Evolutionary conservation across 345 rosid species (phyloP).

Genomic region (Lagerstroemia speciosa): DNA sequence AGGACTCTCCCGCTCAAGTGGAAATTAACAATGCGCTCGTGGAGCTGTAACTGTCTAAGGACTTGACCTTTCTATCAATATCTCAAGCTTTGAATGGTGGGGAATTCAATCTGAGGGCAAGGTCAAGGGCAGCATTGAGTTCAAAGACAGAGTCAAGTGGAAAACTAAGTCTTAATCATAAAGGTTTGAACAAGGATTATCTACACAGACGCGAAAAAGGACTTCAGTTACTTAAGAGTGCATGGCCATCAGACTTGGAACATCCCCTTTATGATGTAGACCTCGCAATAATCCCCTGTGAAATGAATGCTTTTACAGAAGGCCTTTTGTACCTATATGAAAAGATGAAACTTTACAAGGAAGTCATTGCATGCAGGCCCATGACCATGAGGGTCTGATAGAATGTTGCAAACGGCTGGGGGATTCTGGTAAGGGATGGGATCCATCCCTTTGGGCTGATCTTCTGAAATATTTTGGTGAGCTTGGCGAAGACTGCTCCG

Average conservation of each 20-base stretch:
- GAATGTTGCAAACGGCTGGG: conserved; percentile 95
- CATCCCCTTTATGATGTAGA: conserved; percentile 93
- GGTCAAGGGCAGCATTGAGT: conserved; percentile 24
- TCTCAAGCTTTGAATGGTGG: conserved; percentile 39
- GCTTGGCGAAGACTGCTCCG: conserved; percentile 95
- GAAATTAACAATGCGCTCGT: conserved; percentile 90
- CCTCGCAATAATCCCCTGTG: conserved; percentile 93
- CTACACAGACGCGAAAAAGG: conserved; percentile 68
- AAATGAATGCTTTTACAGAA: conserved; percentile 81
- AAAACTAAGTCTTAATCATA: conserved; percentile 26
- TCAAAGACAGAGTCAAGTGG: conserved; percentile 34
- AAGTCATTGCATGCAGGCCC: conserved; percentile 94
- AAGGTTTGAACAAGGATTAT: conserved; percentile 28
- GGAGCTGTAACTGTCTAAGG: conserved; percentile 85
- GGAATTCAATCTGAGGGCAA: conserved; percentile 34
- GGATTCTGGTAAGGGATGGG: conserved; percentile 87
- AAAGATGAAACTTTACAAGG: conserved; percentile 92
- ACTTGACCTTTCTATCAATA: conserved; percentile 72
- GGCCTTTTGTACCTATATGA: conserved; percentile 86
- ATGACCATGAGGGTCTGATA: conserved; percentile 90
- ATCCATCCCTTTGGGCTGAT: conserved; percentile 97
- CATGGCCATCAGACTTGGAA: conserved; percentile 47
- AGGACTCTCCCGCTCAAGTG: conserved; percentile 96
- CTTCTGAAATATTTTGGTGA: conserved; percentile 95
- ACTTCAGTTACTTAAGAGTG: conserved; percentile 26